Evolutionary conservation across 1,139 yeast genomes (phyloP).

Genomic region (Yamadazyma triangularis): DNA sequence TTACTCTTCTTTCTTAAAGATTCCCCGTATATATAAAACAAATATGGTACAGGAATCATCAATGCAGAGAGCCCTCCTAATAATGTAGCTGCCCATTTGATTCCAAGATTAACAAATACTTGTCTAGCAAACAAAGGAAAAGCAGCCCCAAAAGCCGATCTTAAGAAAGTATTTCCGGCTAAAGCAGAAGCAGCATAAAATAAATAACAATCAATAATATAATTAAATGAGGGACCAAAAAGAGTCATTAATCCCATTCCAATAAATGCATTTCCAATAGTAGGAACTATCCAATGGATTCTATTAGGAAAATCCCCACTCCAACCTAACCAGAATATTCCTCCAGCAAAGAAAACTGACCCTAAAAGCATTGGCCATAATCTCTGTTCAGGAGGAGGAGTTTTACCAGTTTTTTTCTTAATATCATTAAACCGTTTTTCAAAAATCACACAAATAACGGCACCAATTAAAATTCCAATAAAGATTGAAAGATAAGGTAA

Average conservation of each 20-base stretch:
- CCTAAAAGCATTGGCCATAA: conserved; percentile 72
- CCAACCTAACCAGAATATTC: conserved; percentile 85
- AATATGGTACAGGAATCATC: conserved; percentile 35
- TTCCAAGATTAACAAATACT: conserved; percentile 32
- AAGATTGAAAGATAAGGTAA: conserved; percentile 60
- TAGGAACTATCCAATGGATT: conserved; percentile 42
- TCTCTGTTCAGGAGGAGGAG: conserved; percentile 75
- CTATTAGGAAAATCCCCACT: conserved; percentile 64
- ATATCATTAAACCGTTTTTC: conserved; percentile 21
- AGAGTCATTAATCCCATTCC: conserved; percentile 36
- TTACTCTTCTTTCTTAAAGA: conserved; percentile 26
- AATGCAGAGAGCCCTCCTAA: conserved; percentile 28
- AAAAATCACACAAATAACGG: conserved; percentile 28
- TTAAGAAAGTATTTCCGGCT: conserved; percentile 36
- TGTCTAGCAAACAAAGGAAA: conserved; percentile 36
- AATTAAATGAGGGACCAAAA: conserved; percentile 36
- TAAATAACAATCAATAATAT: conserved; percentile 38
- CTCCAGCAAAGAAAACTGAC: conserved; percentile 64
- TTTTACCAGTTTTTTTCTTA: conserved; percentile 44
- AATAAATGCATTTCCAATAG: conserved; percentile 32
- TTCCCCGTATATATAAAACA: conserved; percentile 33
- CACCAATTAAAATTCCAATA: conserved; percentile 60
- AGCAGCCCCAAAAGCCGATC: conserved; percentile 34
- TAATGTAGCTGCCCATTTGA: conserved; percentile 40
- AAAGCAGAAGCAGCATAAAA: conserved; percentile 39